Base-by-base conservation (phyloP, 805 yeast genomes). In the Blastobotrys mokoenaii region DNA sequence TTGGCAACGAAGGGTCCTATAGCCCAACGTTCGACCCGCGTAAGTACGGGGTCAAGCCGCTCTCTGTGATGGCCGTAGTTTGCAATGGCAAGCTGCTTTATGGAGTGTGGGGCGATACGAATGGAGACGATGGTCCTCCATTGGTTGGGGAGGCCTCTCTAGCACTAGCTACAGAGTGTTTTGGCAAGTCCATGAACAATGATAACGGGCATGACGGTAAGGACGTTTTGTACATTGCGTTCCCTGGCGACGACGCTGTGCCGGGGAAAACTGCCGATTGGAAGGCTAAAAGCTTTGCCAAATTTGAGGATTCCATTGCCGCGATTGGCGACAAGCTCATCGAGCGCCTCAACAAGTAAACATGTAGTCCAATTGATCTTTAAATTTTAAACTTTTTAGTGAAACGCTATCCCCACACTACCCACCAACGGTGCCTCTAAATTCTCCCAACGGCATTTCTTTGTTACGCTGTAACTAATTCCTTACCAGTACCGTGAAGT, bases 71-170 rank as follows among this genome's bases (percentile, higher is more conserved):
- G 42, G 46, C 46, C 2, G 46, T 44, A 3, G 41, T 44, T n/a
- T 44, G 46, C 36, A 40, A 34, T 22, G 30, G 30, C 33, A 44
- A 44, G 41, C 33, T 44, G 11, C 7, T 44, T 9, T 44, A 44
- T 27, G 46, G 46, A 7, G 22, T 44, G 6, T 44, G 46, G 46
- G 46, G 46, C 12, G 46, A 44, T 25, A 44, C 46, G 3, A 37
- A 38, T 22, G 46, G 46, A 10, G 38, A 20, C 17, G 39, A 44
- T 14, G 43, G 36, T 5, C 33, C 27, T 10, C 46, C 43, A 3
- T 9, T 38, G 43, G 46, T 44, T 9, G 46, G 46, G 3, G 46
- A 44, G 16, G 46, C 46, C 14, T 30, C 39, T 11, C 31, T 44
- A 11, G 14, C 46, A 2, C 38, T 44, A 30, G 46, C 43, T 9